A percentile compares a stretch with the other conserved stretches of the same genome.
These are phyloP conservation scores for Coriolopsis trogii DNA, from an alignment of 1,284 basidiomycete genomes.

Conservation along the genomic window DNA sequence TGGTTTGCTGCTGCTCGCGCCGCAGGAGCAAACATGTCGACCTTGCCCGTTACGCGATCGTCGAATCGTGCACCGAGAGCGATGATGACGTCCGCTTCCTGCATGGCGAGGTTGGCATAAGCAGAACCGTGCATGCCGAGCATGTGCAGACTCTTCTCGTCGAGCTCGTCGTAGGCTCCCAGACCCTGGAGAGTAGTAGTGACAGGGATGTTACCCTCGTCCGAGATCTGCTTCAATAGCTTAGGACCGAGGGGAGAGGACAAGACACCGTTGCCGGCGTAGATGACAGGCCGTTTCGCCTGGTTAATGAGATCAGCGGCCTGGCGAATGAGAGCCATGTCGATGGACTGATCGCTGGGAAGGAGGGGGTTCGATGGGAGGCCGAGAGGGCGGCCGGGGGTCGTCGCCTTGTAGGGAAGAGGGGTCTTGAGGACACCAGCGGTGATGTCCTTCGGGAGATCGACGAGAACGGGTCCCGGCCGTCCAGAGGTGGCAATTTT, in stretches of 20 bases:
- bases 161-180: constrained; percentile 92
- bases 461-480: constrained; percentile 96
- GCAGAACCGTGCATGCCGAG: constrained; percentile 98
- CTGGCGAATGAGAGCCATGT: constrained; percentile 72
- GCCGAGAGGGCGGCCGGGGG: constrained; percentile 79
- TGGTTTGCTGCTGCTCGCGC: constrained; percentile 86
- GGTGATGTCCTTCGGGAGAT: constrained; percentile 97
- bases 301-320: constrained; percentile 92
- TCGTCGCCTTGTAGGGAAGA: constrained; percentile 83
- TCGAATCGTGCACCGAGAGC: constrained; percentile 97
- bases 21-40: constrained; percentile 90
- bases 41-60: constrained; percentile 95
- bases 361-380: constrained; percentile 79
- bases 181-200: constrained; percentile 97
- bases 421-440: constrained; percentile 73
- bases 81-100: constrained; percentile 96
- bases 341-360: constrained; percentile 54
- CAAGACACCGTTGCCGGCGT: constrained; percentile 92
- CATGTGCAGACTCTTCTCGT: constrained; percentile 93
- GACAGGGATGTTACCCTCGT: constrained; percentile 93
- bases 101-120: constrained; percentile 98
- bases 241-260: constrained; percentile 83
- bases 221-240: constrained; percentile 81
- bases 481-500: constrained; percentile 98
- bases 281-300: constrained; percentile 91